Base-by-base conservation (phyloP, 2,329 filamentous ascomycete genomes). In the Aspergillus thermomutatus region DNA sequence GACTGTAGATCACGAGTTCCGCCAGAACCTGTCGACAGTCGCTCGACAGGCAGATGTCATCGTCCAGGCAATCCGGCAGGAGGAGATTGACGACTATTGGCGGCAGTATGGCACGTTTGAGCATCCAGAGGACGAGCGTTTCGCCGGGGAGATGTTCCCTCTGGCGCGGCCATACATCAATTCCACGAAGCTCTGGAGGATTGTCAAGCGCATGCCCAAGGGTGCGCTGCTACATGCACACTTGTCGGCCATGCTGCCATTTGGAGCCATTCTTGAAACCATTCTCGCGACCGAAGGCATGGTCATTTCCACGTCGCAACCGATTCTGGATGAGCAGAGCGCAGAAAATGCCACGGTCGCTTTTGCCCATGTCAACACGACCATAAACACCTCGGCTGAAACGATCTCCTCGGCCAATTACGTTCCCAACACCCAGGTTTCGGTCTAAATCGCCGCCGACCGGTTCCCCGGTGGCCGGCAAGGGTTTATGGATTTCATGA, bases 81-180 rank as follows among this genome's bases (percentile, higher is more conserved):
- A 63, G 26, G 62, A 64, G 46, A 64, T 62, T 17, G 62, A 63
- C 14, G 28, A 63, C 7, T 64, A 56, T 55, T 64, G 62, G 62
- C 48, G 62, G 17, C 51, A 55, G 3, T 31, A 55, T 14, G 61
- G 50, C 6, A 53, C 56, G 5, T 34, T 34, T 1, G 54, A 54
- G n/a, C 45, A 63, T n/a, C 51, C 52, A 3, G 48, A 61, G 7
- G 45, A 53, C 9, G 62, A 64, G 50, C 52, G 59, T 11, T 64
- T 60, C 69, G 90, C 91, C 1, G 92, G 92, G 11, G 95, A 96
- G 90, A 92, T 95, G 88, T 96, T 96, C 76, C 87, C 83, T 21
- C 81, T 92, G 37, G 91, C 91, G 63, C 92, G 91, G 72, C 83
- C 87, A n/a, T 84, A 85, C 34, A 95, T 96, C 85, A 89, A 94